phyloP scores from a whole-genome alignment of 169 alveolate species.

The Babesia caballi region DNA sequence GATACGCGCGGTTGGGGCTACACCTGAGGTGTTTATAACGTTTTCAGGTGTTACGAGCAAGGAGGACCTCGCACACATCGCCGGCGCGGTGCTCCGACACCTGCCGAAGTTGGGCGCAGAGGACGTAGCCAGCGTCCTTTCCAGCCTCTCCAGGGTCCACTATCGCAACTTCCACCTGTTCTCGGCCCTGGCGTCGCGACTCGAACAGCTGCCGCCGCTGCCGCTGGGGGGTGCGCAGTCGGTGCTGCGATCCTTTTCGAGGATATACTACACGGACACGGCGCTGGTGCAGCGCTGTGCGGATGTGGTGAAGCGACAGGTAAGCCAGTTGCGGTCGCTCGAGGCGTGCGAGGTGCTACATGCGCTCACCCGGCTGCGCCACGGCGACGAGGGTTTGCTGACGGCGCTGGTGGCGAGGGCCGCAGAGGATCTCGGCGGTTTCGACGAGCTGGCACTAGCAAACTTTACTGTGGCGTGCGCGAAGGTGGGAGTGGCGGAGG shows the following conservation, averaged over 20 bases:
- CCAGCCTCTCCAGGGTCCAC: conserved; percentile 2
- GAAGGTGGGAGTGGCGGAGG: neutral
- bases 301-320: neutral
- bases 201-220: neutral
- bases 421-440: neutral
- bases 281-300: neutral
- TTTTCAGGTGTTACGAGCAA: conserved; percentile 11
- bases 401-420: conserved; percentile 4
- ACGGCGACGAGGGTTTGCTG: conserved; percentile 24
- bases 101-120: neutral
- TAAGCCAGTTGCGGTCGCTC: conserved; percentile 22
- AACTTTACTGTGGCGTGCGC: conserved; percentile 34
- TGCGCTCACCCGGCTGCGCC: conserved; percentile 40
- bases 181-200: conserved; percentile 17
- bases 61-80: conserved; percentile 16
- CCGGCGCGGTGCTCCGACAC: conserved; percentile 16
- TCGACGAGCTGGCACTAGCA: conserved; percentile 27
- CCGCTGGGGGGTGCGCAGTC: conserved; percentile 10
- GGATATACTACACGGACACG: conserved; percentile 2
- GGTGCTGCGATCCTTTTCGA: neutral
- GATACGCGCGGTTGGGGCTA: no score
- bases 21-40: neutral
- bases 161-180: conserved; percentile 54
- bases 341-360: conserved; percentile 22
- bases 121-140: neutral